phyloP scores from a whole-genome alignment of 2,329 filamentous ascomycete genomes.

The Ascochyta clinopodiicola region DNA sequence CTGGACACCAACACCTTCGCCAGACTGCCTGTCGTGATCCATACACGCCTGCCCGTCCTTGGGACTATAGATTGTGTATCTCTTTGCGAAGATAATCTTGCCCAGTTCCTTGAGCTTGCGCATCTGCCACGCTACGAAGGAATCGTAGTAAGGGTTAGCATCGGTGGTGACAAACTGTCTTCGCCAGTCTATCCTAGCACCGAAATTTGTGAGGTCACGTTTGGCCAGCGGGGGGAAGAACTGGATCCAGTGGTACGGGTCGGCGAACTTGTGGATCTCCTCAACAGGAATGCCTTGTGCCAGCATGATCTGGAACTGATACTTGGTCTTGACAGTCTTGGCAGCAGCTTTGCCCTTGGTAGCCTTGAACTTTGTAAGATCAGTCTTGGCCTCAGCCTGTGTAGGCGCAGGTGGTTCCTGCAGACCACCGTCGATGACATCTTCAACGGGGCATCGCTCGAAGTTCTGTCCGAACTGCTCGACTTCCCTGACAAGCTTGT shows the following conservation, averaged over 20 bases:
- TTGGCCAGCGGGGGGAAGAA: conserved; percentile 87
- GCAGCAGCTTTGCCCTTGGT: conserved; percentile 84
- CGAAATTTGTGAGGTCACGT: conserved; percentile 81
- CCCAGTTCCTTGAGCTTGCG: conserved; percentile 84
- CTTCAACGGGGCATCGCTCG: conserved; percentile 66
- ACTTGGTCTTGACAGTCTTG: conserved; percentile 92
- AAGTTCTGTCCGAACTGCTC: conserved; percentile 88
- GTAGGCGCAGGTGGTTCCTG: conserved; percentile 63
- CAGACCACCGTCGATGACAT: conserved; percentile 55
- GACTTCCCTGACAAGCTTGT: conserved; percentile 91
- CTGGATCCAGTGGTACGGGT: conserved; percentile 89
- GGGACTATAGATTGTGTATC: conserved; percentile 88
- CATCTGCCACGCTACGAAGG: conserved; percentile 98
- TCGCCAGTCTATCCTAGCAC: conserved; percentile 90
- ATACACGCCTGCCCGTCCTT: conserved; percentile 89
- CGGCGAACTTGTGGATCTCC: conserved; percentile 92
- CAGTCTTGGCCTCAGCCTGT: conserved; percentile 72
- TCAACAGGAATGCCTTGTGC: conserved; percentile 84
- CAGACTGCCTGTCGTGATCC: conserved; percentile 83
- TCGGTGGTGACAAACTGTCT: conserved; percentile 93
- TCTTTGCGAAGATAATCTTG: conserved; percentile 92
- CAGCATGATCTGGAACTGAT: conserved; percentile 94
- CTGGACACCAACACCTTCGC: conserved; percentile 83
- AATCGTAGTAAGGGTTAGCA: conserved; percentile 95
- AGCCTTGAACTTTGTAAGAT: conserved; percentile 83